These are phyloP conservation scores for Leucocoprinus leucothites DNA, from an alignment of 768 basidiomycete genomes.

Conservation along the genomic window DNA sequence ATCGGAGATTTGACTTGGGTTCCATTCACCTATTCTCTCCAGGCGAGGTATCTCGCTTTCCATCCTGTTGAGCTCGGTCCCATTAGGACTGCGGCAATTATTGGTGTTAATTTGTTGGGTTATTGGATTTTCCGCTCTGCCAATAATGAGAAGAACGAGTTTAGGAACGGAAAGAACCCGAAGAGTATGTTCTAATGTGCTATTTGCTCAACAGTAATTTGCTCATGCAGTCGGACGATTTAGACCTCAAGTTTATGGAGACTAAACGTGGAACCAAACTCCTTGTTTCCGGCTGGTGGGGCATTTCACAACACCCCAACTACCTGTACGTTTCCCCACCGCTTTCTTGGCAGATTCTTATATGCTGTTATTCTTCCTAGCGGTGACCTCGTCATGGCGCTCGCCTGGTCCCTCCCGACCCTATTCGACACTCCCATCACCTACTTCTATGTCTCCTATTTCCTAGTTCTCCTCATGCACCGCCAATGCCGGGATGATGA, in stretches of 20 bases:
- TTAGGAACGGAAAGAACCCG: constrained; percentile 89
- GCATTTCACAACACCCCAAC: constrained; percentile 88
- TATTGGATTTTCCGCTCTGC: constrained; percentile 89
- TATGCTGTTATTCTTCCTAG: constrained; percentile 30
- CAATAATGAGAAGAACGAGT: constrained; percentile 95
- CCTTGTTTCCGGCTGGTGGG: constrained; percentile 98
- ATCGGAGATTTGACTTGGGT: constrained; percentile 93
- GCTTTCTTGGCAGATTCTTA: background rate
- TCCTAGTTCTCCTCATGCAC: constrained; percentile 85
- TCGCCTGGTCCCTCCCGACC: constrained; percentile 92
- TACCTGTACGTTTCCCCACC: constrained; percentile 55
- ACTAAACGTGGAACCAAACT: constrained; percentile 88
- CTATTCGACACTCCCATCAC: constrained; percentile 92
- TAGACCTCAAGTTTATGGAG: constrained; percentile 75
- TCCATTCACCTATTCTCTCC: constrained; percentile 90
- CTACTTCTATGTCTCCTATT: constrained; percentile 93
- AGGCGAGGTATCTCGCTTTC: constrained; percentile 95
- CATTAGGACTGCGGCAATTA: constrained; percentile 49
- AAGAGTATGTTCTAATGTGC: constrained; percentile 61
- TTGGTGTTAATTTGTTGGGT: constrained; percentile 66
- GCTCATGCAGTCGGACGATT: background rate
- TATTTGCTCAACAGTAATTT: constrained; percentile 1
- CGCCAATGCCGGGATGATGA: constrained; percentile 91
- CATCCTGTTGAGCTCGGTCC: constrained; percentile 75
- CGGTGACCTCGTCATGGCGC: constrained; percentile 84